These are phyloP conservation scores for Penicillium flavigenum DNA, from an alignment of 495 filamentous ascomycete genomes.

Conservation along the genomic window DNA sequence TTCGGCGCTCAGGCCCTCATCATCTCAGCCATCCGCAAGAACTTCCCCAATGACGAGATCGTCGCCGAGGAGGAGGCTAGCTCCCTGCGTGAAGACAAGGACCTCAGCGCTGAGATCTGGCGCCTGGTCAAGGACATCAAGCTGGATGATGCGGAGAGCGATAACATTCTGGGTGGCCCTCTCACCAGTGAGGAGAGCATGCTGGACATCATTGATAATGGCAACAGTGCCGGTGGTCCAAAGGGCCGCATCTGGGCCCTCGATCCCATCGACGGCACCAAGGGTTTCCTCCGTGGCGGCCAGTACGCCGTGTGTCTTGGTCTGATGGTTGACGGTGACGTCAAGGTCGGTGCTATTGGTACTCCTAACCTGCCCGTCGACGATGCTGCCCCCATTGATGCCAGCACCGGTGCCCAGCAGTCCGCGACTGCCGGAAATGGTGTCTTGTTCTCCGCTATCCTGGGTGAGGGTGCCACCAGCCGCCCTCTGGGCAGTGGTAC, in stretches of 20 bases:
- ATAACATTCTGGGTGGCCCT: slow-evolving; percentile 68
- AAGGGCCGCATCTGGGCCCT: slow-evolving; percentile 92
- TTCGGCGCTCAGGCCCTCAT: slow-evolving; percentile 97
- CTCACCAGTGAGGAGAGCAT: slow-evolving; percentile 69
- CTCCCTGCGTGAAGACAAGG: slow-evolving; percentile 65
- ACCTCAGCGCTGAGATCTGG: slow-evolving; percentile 75
- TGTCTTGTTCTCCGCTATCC: slow-evolving; percentile 78
- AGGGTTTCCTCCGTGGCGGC: slow-evolving; percentile 93
- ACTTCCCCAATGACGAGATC: slow-evolving; percentile 88
- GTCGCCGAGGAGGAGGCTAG: slow-evolving; percentile 93
- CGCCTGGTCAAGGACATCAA: slow-evolving; percentile 68
- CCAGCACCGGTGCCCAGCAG: slow-evolving; percentile 65
- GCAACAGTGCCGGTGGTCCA: slow-evolving; percentile 74
- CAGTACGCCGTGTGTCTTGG: slow-evolving; percentile 96
- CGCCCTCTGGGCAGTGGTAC: slow-evolving; percentile 62
- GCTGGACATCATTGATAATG: slow-evolving; percentile 82
- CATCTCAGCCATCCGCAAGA: slow-evolving; percentile 80
- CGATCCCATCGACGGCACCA: slow-evolving; percentile 96
- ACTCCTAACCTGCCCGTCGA: slow-evolving; percentile 93
- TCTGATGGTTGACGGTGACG: slow-evolving; percentile 89
- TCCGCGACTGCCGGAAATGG: slow-evolving; percentile 67
- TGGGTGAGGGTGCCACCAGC: slow-evolving; percentile 72
- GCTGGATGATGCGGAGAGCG: slow-evolving; percentile 67
- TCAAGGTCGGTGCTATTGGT: slow-evolving; percentile 89
- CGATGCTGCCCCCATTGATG: slow-evolving; percentile 64